These are phyloP conservation scores for Helminthosporium solani DNA, from an alignment of 2,329 filamentous ascomycete species.

Conservation along the genomic window DNA sequence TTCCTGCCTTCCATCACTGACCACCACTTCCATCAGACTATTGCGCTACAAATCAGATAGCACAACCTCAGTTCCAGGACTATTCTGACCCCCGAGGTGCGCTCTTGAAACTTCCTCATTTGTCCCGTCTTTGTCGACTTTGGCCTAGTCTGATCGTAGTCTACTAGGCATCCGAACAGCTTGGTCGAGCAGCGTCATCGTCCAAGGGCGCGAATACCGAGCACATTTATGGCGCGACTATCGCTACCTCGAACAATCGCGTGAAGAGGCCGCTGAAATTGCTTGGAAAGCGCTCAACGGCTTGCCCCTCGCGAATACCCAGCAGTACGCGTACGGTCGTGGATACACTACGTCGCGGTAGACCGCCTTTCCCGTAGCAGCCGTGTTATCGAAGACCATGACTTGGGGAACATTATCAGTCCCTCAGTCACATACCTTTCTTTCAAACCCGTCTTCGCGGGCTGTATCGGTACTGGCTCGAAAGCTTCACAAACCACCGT, in stretches of 20 bases:
- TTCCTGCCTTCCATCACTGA: conserved; percentile 14
- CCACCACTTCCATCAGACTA: conserved; percentile 24
- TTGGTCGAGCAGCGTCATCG: conserved; percentile 39
- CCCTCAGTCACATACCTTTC: not conserved
- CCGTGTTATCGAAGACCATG: not conserved
- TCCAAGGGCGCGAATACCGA: conserved; percentile 37
- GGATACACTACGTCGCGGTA: conserved; percentile 12
- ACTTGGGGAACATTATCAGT: not conserved
- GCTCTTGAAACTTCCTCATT: conserved; percentile 3
- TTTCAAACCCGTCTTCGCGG: not conserved
- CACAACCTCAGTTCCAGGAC: conserved; percentile 40
- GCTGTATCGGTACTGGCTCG: too few species aligned
- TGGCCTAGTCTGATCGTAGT: conserved; percentile 12
- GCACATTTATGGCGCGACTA: conserved; percentile 40
- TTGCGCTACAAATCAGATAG: conserved; percentile 36
- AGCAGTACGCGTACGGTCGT: conserved; percentile 20
- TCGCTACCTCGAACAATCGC: conserved; percentile 39
- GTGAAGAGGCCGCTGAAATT: conserved; percentile 40
- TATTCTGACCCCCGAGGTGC: conserved; percentile 41
- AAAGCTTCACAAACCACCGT: too few species aligned
- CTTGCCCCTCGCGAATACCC: conserved; percentile 14
- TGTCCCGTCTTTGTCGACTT: not conserved
- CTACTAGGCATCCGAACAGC: conserved; percentile 36
- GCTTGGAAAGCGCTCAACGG: conserved; percentile 34
- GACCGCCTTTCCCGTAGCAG: not conserved